Evolutionary conservation across 768 basidiomycete species (phyloP), one percentile per base, ranked within the genome.

Genomic region (Amanita exitialis): DNA sequence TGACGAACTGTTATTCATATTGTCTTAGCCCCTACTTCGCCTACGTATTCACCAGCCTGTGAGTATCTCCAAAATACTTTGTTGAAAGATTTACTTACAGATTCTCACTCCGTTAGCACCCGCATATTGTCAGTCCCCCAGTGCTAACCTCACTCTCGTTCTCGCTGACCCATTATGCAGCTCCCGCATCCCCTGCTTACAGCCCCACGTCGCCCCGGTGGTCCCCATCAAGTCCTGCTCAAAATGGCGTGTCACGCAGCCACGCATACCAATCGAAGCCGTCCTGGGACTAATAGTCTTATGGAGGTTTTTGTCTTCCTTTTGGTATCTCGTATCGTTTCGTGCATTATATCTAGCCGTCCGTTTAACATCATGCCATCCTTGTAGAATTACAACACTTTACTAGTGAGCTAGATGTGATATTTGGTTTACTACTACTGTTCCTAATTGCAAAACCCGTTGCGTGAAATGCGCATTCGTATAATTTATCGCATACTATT

Each of bases 21-120:
- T 45, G 2, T 18, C 16, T 52, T 57, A 91, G 89, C 89, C 52
- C 89, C 89, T 13, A 88, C 89, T 6, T 91, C 89, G 3, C 89
- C 89, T 1, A 78, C 87, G 3, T 92, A 91, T 72, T 90, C 89
- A 42, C 89, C 89, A 59, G 84, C 87, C 51, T 91, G 85, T 89
- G 65, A 76, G 86, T 78, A 10, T 10, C 16, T 38, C 27, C 0
- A 32, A 18, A 6, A 10, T 54, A 52, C 18, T 28, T 36, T 36
- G 15, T 15, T 36, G 30, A 13, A 42, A n/a, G 41, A 38, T 38
- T 46, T 37, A 27, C 32, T 51, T 23, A 34, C 35, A 16, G 28
- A 44, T 7, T 37, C 52, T 25, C 32, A 42, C 35, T 51, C 52
- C 37, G 53, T n/a, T 56, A 85, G 83, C 88, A 38, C 87, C 88